Base-by-base conservation (phyloP, 805 yeast species). In the Spathaspora passalidarum region DNA sequence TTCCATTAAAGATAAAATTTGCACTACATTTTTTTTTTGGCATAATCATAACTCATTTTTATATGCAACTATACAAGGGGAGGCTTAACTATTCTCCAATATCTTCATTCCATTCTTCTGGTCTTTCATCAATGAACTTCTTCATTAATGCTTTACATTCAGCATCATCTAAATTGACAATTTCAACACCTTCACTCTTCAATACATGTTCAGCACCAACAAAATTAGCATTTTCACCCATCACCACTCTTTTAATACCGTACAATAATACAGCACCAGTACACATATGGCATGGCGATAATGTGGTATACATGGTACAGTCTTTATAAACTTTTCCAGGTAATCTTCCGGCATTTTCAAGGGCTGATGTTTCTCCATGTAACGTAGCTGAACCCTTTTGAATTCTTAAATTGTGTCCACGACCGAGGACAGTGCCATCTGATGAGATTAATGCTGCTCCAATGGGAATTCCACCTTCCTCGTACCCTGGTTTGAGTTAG, bases 281-380 rank as follows among this genome's bases (percentile, higher is more conserved):
- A 63, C 98, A 92, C 97, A 92, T 92, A 54, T 83, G 78, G 63
- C 98, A 92, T 2, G 98, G 97, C 6, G 96, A 87, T 53, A 92
- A 71, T 0, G 97, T 87, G 23, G 97, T 90, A 68, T 90, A 92
- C 79, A 89, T 78, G 18, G 98, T 94, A 55, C 96, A 86, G 51
- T 83, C 77, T 58, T 85, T 86, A 71, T 92, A 92, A 14, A 78
- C 80, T 18, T 75, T 73, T 4, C 91, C 97, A 18, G 84, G 82
- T 47, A 94, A 72, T 58, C 98, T 79, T 6, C 98, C 98, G 17
- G 96, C 95, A 51, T 87, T 83, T 59, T 90, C 97, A 48, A 94
- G 73, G 7, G 96, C 82, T 9, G 91, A 78, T 56, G 88, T 94
- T 62, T 92, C 99, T 17, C 96, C 99, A 57, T 92, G 99, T 48